These are phyloP conservation scores for Macaranga tanarius DNA, from an alignment of 441 rosid species.

Conservation along the genomic window DNA sequence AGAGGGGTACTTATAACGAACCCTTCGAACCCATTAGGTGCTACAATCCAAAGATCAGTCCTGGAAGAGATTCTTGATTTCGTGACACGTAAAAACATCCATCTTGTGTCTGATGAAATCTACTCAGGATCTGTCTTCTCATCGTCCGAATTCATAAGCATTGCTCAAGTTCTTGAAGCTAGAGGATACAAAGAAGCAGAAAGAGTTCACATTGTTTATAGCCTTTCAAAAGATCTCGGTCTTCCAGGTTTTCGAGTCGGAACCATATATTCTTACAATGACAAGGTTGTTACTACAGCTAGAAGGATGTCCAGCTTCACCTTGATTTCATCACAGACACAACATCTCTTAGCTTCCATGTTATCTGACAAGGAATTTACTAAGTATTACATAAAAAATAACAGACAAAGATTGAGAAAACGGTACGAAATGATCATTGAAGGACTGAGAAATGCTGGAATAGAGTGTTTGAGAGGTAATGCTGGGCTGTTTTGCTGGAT, in stretches of 20 bases:
- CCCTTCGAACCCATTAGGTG: conserved; percentile 92
- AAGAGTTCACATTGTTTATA: conserved; percentile 89
- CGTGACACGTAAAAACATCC: conserved; percentile 64
- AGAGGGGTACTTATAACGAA: conserved; percentile 82
- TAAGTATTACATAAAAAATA: conserved; percentile 53
- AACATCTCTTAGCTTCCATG: conserved; percentile 79
- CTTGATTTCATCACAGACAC: conserved; percentile 86
- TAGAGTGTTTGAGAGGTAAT: conserved; percentile 78
- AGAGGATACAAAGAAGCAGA: conserved; percentile 47
- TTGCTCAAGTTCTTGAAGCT: conserved; percentile 64
- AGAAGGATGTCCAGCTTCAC: conserved; percentile 97
- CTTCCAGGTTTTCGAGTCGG: conserved; percentile 96
- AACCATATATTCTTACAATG: conserved; percentile 84
- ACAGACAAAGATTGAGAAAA: conserved; percentile 62
- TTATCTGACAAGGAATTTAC: conserved; percentile 60
- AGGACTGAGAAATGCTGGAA: conserved; percentile 65
- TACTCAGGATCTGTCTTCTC: conserved; percentile 86
- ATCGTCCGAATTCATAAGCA: conserved; percentile 66
- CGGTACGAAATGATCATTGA: conserved; percentile 67
- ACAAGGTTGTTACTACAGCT: conserved; percentile 74
- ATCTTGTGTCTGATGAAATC: conserved; percentile 85
- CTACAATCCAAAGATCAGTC: conserved; percentile 55
- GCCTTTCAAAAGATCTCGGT: conserved; percentile 94
- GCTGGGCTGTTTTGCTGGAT: conserved; percentile 96
- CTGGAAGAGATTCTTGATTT: conserved; percentile 71